These are phyloP conservation scores for Sporothrix brasiliensis DNA, from an alignment of 2,329 filamentous ascomycete species.

Conservation along the genomic window DNA sequence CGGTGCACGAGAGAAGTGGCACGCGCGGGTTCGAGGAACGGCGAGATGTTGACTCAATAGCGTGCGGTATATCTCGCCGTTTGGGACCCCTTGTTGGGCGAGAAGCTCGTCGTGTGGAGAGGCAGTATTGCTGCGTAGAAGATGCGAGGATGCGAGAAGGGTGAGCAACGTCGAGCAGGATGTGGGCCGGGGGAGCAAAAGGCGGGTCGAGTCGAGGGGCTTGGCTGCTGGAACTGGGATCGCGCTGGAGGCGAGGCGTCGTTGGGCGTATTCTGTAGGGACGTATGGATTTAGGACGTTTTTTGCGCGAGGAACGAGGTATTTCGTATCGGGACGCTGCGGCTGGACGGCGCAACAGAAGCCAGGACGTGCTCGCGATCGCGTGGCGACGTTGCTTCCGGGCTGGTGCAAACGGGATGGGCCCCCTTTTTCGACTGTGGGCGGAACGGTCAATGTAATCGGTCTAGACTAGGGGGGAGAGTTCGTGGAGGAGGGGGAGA, in stretches of 20 bases:
- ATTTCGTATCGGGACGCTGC: slow-evolving; percentile 11
- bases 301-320: slow-evolving; percentile 3
- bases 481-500: not conserved
- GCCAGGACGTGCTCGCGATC: slow-evolving; percentile 2
- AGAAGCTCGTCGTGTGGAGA: not conserved
- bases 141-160: not conserved
- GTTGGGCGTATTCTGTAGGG: slow-evolving; percentile 4
- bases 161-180: slow-evolving; percentile 6
- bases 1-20: slow-evolving; percentile 16
- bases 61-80: not conserved
- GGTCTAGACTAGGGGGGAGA: slow-evolving; percentile 2
- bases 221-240: slow-evolving; percentile 19
- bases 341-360: not conserved
- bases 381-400: slow-evolving; percentile 28
- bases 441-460: slow-evolving; percentile 14
- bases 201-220: slow-evolving; percentile 26
- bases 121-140: not conserved
- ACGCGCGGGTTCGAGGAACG: not conserved
- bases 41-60: slow-evolving; percentile 19
- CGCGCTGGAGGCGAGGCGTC: slow-evolving; percentile 16
- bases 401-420: not conserved
- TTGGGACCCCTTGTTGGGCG: not conserved
- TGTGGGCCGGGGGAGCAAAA: slow-evolving; percentile 21
- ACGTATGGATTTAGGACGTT: slow-evolving; percentile 6
- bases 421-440: slow-evolving; percentile 18